Evolutionary conservation across 805 yeast genomes (phyloP), one percentile per base, ranked within the genome.

Genomic region (Metschnikowia santaceciliae): DNA sequence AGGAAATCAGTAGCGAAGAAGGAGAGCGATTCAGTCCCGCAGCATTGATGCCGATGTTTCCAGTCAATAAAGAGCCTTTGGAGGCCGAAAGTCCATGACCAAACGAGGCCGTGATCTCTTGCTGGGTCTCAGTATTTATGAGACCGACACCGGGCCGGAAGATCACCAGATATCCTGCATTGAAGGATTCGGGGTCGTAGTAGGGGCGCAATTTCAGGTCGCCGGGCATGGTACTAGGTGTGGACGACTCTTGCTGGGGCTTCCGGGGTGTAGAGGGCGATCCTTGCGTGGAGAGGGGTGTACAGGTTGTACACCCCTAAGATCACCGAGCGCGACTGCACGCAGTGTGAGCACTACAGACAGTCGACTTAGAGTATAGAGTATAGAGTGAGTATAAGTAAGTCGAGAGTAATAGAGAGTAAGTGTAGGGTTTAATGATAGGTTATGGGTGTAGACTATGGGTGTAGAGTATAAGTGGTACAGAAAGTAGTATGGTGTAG

Each of bases 101-200:
- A 38, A 71, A 61, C 2, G 66, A 56, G 8, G 68, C 58, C 20
- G 69, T 65, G 34, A 69, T 60, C 46, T 67, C 74, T 53, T 57
- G 72, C 61, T 64, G 73, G 37, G 67, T 76, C 47, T 46, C 65
- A 52, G 74, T 80, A 49, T 72, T 82, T 8, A 82, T 63, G 11
- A 83, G 81, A 19, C 89, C 89, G 20, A 79, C 71, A 1, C 84
- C 85, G 1, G 86, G 86, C 52, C 76, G 75, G 61, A 72, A 83
- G 3, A 80, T 75, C 15, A 83, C 86, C 26, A 79, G 69, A 59
- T 83, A 83, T 13, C 84, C 86, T 1, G 84, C 81, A 62, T 82
- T 76, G 64, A 86, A 86, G 1, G 83, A 70, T 23, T 77, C 84
- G n/a, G 85, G 78, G 64, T 84, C 82, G 61, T 83, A 81, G 65